Percentiles rank a stretch among this genome's conserved stretches.
Conservation (phyloP, 805 yeast genomes). For the Saturnispora zaruensis region DNA sequence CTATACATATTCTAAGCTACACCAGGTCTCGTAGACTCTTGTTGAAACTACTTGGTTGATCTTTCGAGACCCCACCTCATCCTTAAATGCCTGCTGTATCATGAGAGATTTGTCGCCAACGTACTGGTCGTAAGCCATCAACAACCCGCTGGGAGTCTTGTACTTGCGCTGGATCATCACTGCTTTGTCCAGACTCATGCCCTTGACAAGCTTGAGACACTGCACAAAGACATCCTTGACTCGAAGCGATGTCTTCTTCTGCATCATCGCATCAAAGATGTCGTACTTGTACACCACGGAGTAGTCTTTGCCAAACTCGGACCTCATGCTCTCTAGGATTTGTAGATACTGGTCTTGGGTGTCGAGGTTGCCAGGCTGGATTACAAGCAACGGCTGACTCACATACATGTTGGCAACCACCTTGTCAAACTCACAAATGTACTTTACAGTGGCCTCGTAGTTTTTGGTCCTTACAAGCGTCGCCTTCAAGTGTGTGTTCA, state of each 20-base stretch:
- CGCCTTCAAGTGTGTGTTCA: conserved; percentile 58
- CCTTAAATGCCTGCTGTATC: conserved; percentile 26
- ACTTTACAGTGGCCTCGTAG: conserved; percentile 66
- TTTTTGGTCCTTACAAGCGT: conserved; percentile 59
- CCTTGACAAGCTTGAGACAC: conserved; percentile 72
- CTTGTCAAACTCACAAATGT: conserved; percentile 42
- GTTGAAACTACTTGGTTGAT: conserved; percentile 45
- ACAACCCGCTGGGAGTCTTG: conserved; percentile 60
- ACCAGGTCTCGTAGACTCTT: conserved; percentile 52
- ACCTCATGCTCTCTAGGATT: conserved; percentile 35
- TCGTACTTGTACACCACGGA: conserved; percentile 41
- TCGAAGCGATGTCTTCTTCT: conserved; percentile 62
- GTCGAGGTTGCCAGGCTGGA: conserved; percentile 42
- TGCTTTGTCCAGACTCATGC: conserved; percentile 83
- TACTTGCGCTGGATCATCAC: conserved; percentile 59
- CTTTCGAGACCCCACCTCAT: conserved; percentile 43
- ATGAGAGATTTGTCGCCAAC: conserved; percentile 25
- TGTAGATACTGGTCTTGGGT: conserved; percentile 43
- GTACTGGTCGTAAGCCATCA: conserved; percentile 36
- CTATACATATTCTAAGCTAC: not conserved
- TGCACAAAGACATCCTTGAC: conserved; percentile 66
- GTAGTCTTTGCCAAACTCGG: conserved; percentile 11
- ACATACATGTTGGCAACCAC: conserved; percentile 34
- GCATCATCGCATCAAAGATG: conserved; percentile 57
- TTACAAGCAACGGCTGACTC: conserved; percentile 35